Conservation (phyloP, 345 rosid genomes). For the Aquilaria malaccensis region DNA sequence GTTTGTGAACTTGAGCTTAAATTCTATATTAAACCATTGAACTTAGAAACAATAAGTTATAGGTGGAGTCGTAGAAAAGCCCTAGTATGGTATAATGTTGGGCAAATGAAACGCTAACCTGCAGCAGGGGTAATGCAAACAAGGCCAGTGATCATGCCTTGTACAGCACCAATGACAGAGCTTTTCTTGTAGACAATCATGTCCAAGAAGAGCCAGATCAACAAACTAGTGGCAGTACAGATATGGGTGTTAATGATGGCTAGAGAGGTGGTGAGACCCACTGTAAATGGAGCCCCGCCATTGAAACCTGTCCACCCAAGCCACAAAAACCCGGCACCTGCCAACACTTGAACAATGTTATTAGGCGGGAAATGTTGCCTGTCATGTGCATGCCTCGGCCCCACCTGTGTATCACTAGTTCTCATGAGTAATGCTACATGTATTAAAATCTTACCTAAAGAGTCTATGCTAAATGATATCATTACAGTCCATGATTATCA, state of each 20-base stretch:
- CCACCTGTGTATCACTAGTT: conserved; percentile 23
- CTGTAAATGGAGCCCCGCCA: conserved; percentile 48
- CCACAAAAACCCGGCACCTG: conserved; percentile 64
- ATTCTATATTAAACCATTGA: no score
- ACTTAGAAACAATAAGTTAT: no score
- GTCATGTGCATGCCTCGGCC: conserved; percentile 49
- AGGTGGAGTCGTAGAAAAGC: no score
- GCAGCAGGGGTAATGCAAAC: conserved; percentile 67
- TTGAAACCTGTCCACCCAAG: conserved; percentile 69
- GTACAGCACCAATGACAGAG: conserved; percentile 58
- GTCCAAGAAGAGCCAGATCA: conserved; percentile 53
- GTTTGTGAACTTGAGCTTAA: no score
- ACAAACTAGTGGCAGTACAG: conserved; percentile 52
- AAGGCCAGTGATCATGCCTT: conserved; percentile 64
- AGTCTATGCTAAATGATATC: no score
- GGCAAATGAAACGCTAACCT: conserved; percentile 17
- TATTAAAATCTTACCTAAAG: no score
- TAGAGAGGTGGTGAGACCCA: conserved; percentile 25
- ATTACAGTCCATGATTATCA: no score
- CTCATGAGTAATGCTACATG: no score
- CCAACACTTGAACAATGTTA: conserved; percentile 57
- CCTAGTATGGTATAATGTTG: no score
- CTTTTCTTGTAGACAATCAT: conserved; percentile 45
- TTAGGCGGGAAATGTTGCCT: conserved; percentile 62
- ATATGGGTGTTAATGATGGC: conserved; percentile 47